Base-by-base conservation (phyloP, 2,329 filamentous ascomycete genomes). In the Fusarium austroafricanum region DNA sequence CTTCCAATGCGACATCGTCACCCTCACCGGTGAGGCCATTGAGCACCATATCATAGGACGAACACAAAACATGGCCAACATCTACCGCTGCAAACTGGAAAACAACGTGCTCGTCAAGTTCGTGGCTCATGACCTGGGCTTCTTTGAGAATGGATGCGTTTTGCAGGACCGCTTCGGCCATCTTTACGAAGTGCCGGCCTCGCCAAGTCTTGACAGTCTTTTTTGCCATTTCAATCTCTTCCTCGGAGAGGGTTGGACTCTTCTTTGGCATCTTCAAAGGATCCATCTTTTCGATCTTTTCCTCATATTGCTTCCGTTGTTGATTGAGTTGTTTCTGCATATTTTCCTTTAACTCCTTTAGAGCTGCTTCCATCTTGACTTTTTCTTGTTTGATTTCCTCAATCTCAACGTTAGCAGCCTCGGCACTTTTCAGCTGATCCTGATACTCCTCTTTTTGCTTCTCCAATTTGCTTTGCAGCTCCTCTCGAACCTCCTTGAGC, bases 61-160 rank as follows among this genome's bases (percentile, higher is more conserved):
- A 99, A 71, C 92, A 94, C 70, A 96, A 86, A 21, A 89, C 90
- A 74, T 99, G 94, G 2, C 96, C 96, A 66, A 91, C 83, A 73
- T 97, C 95, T 31, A 98, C 89, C 56, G 97, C 90, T 14, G 93
- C 91, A 76, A 98, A 99, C 78, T 99, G 96, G 77, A 99, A 98
- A 20, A 95, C 90, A 10, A 97, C 92, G 68, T 89, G 89, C 77
- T 97, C 96, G 71, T 96, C 92, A 82, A 99, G 92, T 73, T 97
- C 93, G 72, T 97, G 95, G 81, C 94, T 97, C 93, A 99, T 96
- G 63, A 99, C 90, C 76, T 99, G 96, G 2, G 96, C 96, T 79
- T 99, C 96, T 77, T 99, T 99, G 60, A 99, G 80, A 28, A 90
- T 88, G 10, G 92, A 89, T 4, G 95, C 95, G 76, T 97, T 91